These are phyloP conservation scores for Pseudozyma pruni DNA, from an alignment of 1,284 basidiomycete species.

Conservation along the genomic window DNA sequence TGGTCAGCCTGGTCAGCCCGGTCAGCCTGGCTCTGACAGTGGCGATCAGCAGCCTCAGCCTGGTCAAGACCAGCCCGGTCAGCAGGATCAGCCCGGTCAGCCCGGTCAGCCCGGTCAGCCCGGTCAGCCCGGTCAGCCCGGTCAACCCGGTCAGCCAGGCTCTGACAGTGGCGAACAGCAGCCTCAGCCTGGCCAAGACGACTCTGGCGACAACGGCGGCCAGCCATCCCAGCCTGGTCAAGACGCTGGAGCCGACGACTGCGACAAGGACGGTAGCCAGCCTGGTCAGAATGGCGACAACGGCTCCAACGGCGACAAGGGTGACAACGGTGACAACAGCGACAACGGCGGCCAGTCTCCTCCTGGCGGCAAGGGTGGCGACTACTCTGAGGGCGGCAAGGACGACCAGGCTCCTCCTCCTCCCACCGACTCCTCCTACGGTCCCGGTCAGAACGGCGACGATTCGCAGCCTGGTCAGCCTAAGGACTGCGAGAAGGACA, in stretches of 20 bases:
- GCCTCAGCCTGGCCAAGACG: not conserved
- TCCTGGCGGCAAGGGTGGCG: not conserved
- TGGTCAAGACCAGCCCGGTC: not conserved
- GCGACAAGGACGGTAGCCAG: not conserved
- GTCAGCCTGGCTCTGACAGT: not conserved
- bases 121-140: not conserved
- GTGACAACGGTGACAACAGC: not conserved
- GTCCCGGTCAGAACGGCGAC: not conserved
- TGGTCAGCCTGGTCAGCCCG: conserved; percentile 1
- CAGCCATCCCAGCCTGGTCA: too few species aligned
- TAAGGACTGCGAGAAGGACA: conserved; percentile 12
- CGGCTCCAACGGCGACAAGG: not conserved
- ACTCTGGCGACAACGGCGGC: not conserved
- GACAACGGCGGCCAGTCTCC: not conserved
- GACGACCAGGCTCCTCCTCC: not conserved
- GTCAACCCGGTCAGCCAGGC: not conserved
- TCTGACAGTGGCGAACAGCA: not conserved
- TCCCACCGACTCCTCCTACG: not conserved
- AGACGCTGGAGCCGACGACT: too few species aligned
- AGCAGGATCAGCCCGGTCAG: not conserved
- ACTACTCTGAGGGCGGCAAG: not conserved
- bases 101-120: not conserved
- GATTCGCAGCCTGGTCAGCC: not conserved
- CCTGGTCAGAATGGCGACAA: not conserved
- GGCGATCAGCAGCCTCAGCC: not conserved